A percentile compares a stretch with the other conserved stretches of the same genome.
phyloP scores from a whole-genome alignment of 108 stramenopile genomes.

The Fragilariopsis cylindrus region DNA sequence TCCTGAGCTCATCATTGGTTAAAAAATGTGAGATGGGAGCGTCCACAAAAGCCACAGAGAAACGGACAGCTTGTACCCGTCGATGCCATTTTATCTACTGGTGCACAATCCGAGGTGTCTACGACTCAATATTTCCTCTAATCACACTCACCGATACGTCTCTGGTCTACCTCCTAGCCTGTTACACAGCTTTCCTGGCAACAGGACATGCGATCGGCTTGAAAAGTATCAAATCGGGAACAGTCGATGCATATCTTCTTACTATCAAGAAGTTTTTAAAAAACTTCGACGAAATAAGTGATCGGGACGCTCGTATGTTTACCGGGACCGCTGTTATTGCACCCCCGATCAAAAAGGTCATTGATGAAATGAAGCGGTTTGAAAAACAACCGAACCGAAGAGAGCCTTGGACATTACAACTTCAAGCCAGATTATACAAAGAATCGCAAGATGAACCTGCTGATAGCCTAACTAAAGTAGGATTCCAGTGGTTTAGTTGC shows the following conservation, averaged over 20 bases:
- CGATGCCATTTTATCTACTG: slow-evolving; percentile 14
- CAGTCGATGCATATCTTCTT: slow-evolving; percentile 5
- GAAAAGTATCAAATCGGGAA: background rate
- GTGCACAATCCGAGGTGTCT: background rate
- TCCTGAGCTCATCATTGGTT: slow-evolving; percentile 4
- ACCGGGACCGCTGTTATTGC: background rate
- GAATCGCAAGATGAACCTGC: background rate
- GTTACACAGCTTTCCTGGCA: background rate
- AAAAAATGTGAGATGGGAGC: background rate
- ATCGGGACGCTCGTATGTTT: background rate
- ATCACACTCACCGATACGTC: background rate
- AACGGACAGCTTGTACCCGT: slow-evolving; percentile 8
- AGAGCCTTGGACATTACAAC: background rate
- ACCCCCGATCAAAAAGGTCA: background rate
- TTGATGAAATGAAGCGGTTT: background rate
- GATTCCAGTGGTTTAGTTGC: background rate
- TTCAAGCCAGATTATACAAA: background rate
- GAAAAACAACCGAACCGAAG: background rate
- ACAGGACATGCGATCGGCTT: background rate
- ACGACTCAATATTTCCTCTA: background rate
- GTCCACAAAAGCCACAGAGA: background rate
- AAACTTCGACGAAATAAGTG: background rate
- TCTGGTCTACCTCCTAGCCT: background rate
- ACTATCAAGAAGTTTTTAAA: background rate
- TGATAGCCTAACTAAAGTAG: background rate